phyloP scores from a whole-genome alignment of 2,329 filamentous ascomycete species.

The Furcasterigmium furcatum region DNA sequence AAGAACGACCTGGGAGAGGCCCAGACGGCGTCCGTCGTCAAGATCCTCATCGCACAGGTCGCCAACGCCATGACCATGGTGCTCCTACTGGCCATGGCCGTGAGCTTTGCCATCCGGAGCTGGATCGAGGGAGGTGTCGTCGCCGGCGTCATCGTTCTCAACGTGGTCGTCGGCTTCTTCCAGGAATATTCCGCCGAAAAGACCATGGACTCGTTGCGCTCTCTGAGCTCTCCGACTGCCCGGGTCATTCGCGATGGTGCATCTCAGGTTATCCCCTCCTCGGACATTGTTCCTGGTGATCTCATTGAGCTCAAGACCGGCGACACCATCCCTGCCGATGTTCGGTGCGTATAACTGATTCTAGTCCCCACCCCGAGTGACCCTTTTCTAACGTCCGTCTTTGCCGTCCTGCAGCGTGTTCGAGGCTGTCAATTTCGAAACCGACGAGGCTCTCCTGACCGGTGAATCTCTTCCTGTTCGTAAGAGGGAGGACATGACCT shows the following conservation, averaged over 20 bases:
- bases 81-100: conserved; percentile 45
- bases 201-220: conserved; percentile 48
- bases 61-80: conserved; percentile 59
- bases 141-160: conserved; percentile 46
- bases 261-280: conserved; percentile 44
- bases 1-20: conserved; percentile 50
- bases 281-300: conserved; percentile 54
- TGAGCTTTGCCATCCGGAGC: conserved; percentile 46
- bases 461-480: conserved; percentile 59
- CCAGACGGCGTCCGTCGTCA: conserved; percentile 47
- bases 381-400: conserved; percentile 56
- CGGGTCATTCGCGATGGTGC: conserved; percentile 46
- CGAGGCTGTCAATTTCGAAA: conserved; percentile 52
- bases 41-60: conserved; percentile 55
- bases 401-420: conserved; percentile 24
- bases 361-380: conserved; percentile 57
- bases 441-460: conserved; percentile 60
- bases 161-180: conserved; percentile 50
- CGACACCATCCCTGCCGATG: conserved; percentile 38
- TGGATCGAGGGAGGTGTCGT: conserved; percentile 54
- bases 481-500: conserved; percentile 47
- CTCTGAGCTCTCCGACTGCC: conserved; percentile 45
- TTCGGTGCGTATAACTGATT: conserved; percentile 19
- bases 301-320: conserved; percentile 50
- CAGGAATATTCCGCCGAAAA: conserved; percentile 51